Conservation (phyloP, 73 alveolate genomes). For the Effrenium voratum region DNA sequence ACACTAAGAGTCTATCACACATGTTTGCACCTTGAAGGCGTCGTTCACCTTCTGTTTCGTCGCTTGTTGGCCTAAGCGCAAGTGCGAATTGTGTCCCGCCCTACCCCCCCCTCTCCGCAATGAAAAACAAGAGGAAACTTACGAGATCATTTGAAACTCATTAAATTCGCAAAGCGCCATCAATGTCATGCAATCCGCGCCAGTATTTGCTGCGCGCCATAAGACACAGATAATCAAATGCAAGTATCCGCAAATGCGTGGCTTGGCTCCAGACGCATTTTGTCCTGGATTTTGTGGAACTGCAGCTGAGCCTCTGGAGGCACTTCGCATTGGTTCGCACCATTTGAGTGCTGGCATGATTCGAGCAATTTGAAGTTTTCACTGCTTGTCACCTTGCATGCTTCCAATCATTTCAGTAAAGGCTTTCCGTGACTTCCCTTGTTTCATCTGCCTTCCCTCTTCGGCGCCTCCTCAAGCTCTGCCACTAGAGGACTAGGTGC, state of each 20-base stretch:
- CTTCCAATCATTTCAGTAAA: too few relatives aligned
- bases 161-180: not conserved
- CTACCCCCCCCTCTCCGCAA: conserved; percentile 47
- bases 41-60: conserved; percentile 11
- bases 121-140: not conserved
- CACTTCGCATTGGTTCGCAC: too few relatives aligned
- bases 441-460: too few relatives aligned
- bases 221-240: not conserved
- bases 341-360: too few relatives aligned
- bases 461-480: too few relatives aligned
- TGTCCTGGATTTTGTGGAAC: conserved; percentile 10
- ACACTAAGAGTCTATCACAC: not conserved
- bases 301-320: conserved; percentile 40
- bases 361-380: too few relatives aligned
- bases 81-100: conserved; percentile 1
- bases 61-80: conserved; percentile 12
- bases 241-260: not conserved
- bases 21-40: conserved; percentile 11
- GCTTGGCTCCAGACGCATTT: not conserved
- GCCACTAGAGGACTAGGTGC: too few relatives aligned
- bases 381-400: too few relatives aligned
- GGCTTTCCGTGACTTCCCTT: too few relatives aligned
- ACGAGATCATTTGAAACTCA: not conserved
- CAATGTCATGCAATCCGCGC: too few relatives aligned
- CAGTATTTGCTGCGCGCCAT: not conserved